These are phyloP conservation scores for Hymenoscyphus fructigenus DNA, from an alignment of 2,329 filamentous ascomycete genomes.

Conservation along the genomic window DNA sequence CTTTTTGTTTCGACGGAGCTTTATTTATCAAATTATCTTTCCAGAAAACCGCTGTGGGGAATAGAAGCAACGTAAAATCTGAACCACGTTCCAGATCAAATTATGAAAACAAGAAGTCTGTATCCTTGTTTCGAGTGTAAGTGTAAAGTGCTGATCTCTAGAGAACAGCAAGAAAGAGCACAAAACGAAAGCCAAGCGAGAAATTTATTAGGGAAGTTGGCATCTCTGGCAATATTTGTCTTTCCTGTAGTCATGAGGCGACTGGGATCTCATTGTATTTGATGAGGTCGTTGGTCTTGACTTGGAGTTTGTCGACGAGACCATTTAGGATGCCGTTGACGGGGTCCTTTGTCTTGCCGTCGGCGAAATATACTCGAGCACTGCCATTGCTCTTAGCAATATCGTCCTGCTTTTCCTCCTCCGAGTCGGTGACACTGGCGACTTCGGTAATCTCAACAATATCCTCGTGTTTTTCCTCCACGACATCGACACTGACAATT, in stretches of 20 bases:
- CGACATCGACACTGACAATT: too few species aligned
- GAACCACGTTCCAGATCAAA: too few species aligned
- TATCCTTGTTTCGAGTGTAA: background rate
- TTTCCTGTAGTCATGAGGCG: background rate
- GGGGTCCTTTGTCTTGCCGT: background rate
- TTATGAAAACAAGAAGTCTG: too few species aligned
- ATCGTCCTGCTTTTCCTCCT: background rate
- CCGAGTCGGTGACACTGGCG: background rate
- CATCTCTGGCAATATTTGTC: background rate
- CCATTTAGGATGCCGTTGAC: background rate
- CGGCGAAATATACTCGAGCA: background rate
- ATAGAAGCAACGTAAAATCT: too few species aligned
- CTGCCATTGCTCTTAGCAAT: background rate
- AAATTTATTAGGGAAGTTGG: background rate
- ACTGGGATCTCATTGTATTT: background rate
- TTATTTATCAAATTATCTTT: too few species aligned
- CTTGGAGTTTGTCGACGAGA: background rate
- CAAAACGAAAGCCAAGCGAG: background rate
- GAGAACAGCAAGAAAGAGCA: background rate
- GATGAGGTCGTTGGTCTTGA: background rate
- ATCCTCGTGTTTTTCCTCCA: too few species aligned
- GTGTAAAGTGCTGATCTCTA: background rate
- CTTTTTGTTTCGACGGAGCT: too few species aligned
- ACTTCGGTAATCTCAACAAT: background rate
- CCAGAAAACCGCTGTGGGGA: too few species aligned